Evolutionary conservation across 148 eudicot genomes (phyloP).

Genomic region (Rhododendron simsii): DNA sequence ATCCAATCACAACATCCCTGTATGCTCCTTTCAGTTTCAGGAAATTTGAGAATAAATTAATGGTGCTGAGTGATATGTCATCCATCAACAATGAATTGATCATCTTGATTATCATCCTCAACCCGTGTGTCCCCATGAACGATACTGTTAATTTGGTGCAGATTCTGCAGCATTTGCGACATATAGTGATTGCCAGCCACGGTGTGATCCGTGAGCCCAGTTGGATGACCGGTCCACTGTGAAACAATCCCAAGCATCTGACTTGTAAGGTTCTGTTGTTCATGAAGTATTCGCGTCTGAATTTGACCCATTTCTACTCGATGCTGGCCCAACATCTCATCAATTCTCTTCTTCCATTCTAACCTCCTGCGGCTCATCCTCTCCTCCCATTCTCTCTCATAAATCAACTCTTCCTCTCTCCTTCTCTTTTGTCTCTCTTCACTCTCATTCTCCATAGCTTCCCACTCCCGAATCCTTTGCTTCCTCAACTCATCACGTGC

Average conservation of each 20-base stretch:
- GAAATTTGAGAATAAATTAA: neutral
- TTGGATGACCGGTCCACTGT: conserved; percentile 83
- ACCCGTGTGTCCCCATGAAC: conserved; percentile 74
- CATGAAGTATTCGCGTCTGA: conserved; percentile 73
- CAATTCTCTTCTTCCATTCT: conserved; percentile 78
- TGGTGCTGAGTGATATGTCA: conserved; percentile 10
- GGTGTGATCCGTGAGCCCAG: conserved; percentile 70
- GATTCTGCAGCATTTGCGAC: conserved; percentile 81
- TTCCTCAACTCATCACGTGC: conserved; percentile 49
- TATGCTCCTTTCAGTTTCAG: neutral
- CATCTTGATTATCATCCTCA: conserved; percentile 79
- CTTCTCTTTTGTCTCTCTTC: conserved; percentile 59
- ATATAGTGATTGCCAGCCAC: conserved; percentile 71
- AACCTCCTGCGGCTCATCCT: conserved; percentile 58
- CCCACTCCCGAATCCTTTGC: conserved; percentile 54
- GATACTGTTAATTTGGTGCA: conserved; percentile 80
- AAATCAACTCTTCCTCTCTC: conserved; percentile 48
- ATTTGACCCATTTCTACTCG: conserved; percentile 71
- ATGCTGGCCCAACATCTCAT: conserved; percentile 64
- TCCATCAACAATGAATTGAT: conserved; percentile 88
- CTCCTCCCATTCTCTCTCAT: conserved; percentile 74
- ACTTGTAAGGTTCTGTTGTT: conserved; percentile 69
- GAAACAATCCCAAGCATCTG: conserved; percentile 77
- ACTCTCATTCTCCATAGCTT: conserved; percentile 54
- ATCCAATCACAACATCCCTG: neutral